These are phyloP conservation scores for Mycena rosella DNA, from an alignment of 768 basidiomycete species.

Conservation along the genomic window DNA sequence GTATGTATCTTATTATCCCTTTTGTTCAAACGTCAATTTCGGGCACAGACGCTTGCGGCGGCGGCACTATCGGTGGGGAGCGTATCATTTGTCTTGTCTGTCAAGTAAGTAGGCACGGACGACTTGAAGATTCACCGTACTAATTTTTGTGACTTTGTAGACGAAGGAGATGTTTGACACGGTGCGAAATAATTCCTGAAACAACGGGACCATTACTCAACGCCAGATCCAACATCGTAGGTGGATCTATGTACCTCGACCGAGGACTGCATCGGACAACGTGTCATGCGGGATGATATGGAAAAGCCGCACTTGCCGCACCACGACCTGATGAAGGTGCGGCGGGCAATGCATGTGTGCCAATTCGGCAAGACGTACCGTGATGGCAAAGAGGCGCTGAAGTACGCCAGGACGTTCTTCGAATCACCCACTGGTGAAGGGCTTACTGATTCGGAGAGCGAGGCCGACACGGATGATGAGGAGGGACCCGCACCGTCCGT, in stretches of 20 bases:
- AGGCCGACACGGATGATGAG: conserved; percentile 16
- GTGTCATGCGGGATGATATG: conserved; percentile 35
- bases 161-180: conserved; percentile 33
- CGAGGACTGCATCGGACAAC: conserved; percentile 37
- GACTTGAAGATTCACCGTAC: background rate
- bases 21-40: background rate
- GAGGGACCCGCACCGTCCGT: conserved; percentile 5
- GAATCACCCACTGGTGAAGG: background rate
- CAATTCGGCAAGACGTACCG: conserved; percentile 36
- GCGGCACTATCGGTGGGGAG: conserved; percentile 41
- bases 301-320: conserved; percentile 42
- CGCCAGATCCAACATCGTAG: background rate
- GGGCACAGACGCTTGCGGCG: conserved; percentile 39
- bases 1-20: background rate
- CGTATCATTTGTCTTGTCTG: conserved; percentile 50
- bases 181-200: background rate
- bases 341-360: conserved; percentile 34
- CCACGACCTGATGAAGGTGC: conserved; percentile 47
- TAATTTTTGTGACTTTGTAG: background rate
- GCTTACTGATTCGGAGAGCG: conserved; percentile 5
- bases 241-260: conserved; percentile 47
- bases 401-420: conserved; percentile 27
- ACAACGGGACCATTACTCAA: background rate
- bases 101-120: conserved; percentile 15
- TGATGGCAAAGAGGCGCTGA: conserved; percentile 39